Conservation (phyloP, 768 basidiomycete species). For the Leccinum disarticulatum region DNA sequence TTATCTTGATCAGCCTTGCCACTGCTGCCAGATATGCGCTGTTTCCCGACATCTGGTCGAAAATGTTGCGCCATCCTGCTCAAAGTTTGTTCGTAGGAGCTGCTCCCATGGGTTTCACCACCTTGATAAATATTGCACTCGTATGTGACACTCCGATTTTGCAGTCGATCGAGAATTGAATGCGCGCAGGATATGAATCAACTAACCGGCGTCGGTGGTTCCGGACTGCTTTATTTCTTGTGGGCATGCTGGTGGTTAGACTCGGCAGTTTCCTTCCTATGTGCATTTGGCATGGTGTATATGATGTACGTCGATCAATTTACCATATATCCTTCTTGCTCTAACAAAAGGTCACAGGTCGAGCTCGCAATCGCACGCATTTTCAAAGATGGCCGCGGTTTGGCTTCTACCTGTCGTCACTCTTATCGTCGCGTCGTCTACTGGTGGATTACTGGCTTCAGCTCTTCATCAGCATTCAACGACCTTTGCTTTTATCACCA, state of each 20-base stretch:
- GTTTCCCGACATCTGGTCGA: slow-evolving; percentile 43
- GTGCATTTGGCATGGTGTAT: slow-evolving; percentile 51
- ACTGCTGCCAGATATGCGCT: slow-evolving; percentile 41
- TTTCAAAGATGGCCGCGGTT: slow-evolving; percentile 41
- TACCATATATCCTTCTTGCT: neutral
- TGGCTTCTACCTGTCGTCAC: slow-evolving; percentile 56
- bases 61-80: slow-evolving; percentile 46
- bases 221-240: slow-evolving; percentile 38
- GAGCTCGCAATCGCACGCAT: slow-evolving; percentile 40
- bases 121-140: slow-evolving; percentile 41
- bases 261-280: slow-evolving; percentile 38
- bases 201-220: slow-evolving; percentile 37
- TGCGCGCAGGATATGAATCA: slow-evolving; percentile 31
- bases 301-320: slow-evolving; percentile 37
- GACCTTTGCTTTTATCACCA: slow-evolving; percentile 41
- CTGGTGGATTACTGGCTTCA: slow-evolving; percentile 45
- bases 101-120: slow-evolving; percentile 46
- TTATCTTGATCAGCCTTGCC: slow-evolving; percentile 33
- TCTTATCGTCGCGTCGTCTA: slow-evolving; percentile 52
- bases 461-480: slow-evolving; percentile 38
- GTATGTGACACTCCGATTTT: slow-evolving; percentile 23
- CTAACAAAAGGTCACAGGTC: slow-evolving; percentile 38
- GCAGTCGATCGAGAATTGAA: neutral
- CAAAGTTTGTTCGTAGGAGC: slow-evolving; percentile 47
- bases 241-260: slow-evolving; percentile 58